Conservation (phyloP, 345 rosid species). For the Triadica sebifera region DNA sequence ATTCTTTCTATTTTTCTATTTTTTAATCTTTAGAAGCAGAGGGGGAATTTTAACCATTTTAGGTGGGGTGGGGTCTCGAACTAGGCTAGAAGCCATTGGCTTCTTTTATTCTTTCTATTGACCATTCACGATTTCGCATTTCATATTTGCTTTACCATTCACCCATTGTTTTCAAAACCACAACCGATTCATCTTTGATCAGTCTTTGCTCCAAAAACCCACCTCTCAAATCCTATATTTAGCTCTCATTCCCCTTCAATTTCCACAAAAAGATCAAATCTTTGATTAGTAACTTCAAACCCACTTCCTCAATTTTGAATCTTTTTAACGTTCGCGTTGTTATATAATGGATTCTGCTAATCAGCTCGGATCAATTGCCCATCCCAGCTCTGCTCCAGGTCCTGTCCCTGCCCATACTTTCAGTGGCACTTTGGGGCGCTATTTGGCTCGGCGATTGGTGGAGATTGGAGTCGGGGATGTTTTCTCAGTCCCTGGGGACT, state of each 20-base stretch:
- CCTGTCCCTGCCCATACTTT: slow-evolving; percentile 14
- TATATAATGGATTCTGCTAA: slow-evolving; percentile 39
- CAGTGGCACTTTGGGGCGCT: slow-evolving; percentile 50
- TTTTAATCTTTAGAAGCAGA: no score
- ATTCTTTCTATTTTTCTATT: no score
- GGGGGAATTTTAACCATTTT: no score
- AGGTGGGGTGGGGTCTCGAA: no score
- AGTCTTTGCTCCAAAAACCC: neutral
- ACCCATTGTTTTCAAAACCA: slow-evolving; percentile 13
- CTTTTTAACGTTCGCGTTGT: neutral
- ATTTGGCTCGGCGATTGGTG: slow-evolving; percentile 63
- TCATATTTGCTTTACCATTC: neutral
- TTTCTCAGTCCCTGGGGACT: slow-evolving; percentile 73
- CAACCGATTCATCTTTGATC: neutral
- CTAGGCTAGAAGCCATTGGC: no score
- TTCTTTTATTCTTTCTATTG: neutral
- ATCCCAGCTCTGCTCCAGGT: slow-evolving; percentile 22
- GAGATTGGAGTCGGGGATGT: slow-evolving; percentile 68
- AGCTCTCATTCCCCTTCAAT: neutral
- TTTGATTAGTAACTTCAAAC: neutral
- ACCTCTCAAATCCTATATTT: slow-evolving; percentile 14
- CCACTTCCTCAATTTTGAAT: neutral
- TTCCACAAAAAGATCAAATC: neutral
- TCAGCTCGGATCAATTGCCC: slow-evolving; percentile 34
- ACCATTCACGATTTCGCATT: neutral